Percentiles rank a stretch among this genome's conserved stretches.
Evolutionary conservation across 768 basidiomycete species (phyloP).

Genomic region (Serendipita sp.): DNA sequence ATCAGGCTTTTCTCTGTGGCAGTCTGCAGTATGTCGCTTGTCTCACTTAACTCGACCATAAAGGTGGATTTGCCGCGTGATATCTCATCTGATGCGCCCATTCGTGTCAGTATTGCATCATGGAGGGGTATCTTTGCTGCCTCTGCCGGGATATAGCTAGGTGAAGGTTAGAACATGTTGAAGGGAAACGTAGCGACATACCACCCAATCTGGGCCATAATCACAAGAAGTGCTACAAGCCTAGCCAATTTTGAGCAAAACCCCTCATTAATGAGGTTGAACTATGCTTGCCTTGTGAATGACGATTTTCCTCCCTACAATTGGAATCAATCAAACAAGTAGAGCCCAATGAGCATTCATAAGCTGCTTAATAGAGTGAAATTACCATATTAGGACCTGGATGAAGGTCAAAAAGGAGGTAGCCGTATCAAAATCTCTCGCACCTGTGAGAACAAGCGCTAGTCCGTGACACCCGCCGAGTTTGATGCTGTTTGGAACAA

Average conservation of each 20-base stretch:
- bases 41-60: slow-evolving; percentile 95
- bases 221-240: slow-evolving; percentile 53
- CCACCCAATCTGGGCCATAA: slow-evolving; percentile 77
- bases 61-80: slow-evolving; percentile 80
- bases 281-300: not conserved
- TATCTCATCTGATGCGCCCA: slow-evolving; percentile 88
- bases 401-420: slow-evolving; percentile 4
- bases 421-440: slow-evolving; percentile 28
- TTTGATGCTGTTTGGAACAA: slow-evolving; percentile 63
- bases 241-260: slow-evolving; percentile 27
- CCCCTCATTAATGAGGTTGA: not conserved
- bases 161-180: not conserved
- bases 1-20: slow-evolving; percentile 67
- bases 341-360: not conserved
- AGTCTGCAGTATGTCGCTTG: slow-evolving; percentile 67
- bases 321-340: not conserved
- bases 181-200: slow-evolving; percentile 66
- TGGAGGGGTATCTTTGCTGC: slow-evolving; percentile 60
- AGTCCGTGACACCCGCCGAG: slow-evolving; percentile 40
- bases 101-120: slow-evolving; percentile 73
- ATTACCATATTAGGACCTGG: slow-evolving; percentile 28
- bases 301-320: slow-evolving; percentile 34
- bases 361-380: slow-evolving; percentile 3
- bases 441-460: slow-evolving; percentile 65
- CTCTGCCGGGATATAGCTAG: slow-evolving; percentile 64